Evolutionary conservation across 306 rosid species (phyloP), one percentile per base, ranked within the genome.

Genomic region (Cicer cuneatum): DNA sequence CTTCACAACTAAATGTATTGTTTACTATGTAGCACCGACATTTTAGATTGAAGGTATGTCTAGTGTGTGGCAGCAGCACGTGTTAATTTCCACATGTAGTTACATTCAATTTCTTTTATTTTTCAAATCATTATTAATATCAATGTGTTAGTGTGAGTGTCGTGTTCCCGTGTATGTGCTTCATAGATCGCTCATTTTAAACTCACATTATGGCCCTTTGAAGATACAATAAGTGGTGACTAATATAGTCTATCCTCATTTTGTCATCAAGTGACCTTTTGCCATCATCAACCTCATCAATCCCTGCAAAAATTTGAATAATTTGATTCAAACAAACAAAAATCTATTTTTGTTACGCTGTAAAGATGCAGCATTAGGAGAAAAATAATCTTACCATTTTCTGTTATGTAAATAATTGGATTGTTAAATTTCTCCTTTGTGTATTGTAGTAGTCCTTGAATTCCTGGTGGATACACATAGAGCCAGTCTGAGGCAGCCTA

Each of bases 381-480:
- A 7, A 63, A 75, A 38, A 42, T 43, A 42, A 45, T 16, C 46
- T 67, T 83, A 90, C 96, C 96, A 81, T 90, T 90, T 62, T 87
- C 92, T 7, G 92, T 88, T 65, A 90, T 77, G 79, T 84, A 90
- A 43, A 90, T 82, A 21, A 76, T 40, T 11, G 96, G 89, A 80
- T 84, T 69, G 66, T 87, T 66, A 42, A 77, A 90, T 61, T 84
- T 86, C 11, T 38, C 53, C 83, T 83, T 90, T 1, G 78, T 83
- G 78, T 86, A 87, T 1, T 74, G 64, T 54, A 90, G 67, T 29
- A 86, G 74, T 43, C 79, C 74, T 64, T 71, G 71, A 59, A 90
- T 56, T 76, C 90, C 90, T 21, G 64, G 80, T 21, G 90, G 96
- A 87, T 87, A 90, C 80, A 81, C 60, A 41, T 76, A 76, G 45